Evolutionary conservation across 2,329 filamentous ascomycete genomes (phyloP).

Genomic region (Verticillium isaacii): DNA sequence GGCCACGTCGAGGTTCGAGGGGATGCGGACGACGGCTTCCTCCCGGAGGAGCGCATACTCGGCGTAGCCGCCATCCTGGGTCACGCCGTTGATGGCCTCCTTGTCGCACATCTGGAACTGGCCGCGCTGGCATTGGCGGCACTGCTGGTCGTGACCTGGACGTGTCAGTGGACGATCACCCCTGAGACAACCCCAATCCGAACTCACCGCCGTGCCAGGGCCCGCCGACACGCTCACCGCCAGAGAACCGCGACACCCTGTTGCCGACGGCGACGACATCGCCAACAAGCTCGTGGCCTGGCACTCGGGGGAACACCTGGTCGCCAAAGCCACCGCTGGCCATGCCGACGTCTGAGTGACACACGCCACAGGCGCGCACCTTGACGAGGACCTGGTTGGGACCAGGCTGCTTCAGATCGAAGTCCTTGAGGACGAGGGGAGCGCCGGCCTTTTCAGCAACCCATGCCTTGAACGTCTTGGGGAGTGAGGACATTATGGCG

Average conservation of each 20-base stretch:
- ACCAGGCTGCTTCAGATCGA: slow-evolving; percentile 51
- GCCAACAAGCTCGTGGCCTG: slow-evolving; percentile 70
- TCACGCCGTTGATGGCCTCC: slow-evolving; percentile 59
- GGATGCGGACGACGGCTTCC: slow-evolving; percentile 56
- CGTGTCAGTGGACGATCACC: not conserved
- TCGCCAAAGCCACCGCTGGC: slow-evolving; percentile 33
- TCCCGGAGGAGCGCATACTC: slow-evolving; percentile 57
- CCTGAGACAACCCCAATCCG: not conserved
- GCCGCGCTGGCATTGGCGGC: slow-evolving; percentile 58
- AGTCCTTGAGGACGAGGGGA: slow-evolving; percentile 53
- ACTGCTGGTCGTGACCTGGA: slow-evolving; percentile 54
- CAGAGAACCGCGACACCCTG: slow-evolving; percentile 50
- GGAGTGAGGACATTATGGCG: slow-evolving; percentile 33
- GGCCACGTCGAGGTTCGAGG: slow-evolving; percentile 44
- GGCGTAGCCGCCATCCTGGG: slow-evolving; percentile 61
- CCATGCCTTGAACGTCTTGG: slow-evolving; percentile 64
- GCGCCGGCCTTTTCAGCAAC: slow-evolving; percentile 48
- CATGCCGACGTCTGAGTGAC: slow-evolving; percentile 54
- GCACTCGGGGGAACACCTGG: slow-evolving; percentile 50
- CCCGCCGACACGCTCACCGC: slow-evolving; percentile 64
- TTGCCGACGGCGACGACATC: slow-evolving; percentile 58
- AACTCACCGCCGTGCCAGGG: slow-evolving; percentile 59
- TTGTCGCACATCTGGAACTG: slow-evolving; percentile 67
- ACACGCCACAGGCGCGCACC: slow-evolving; percentile 67
- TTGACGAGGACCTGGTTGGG: slow-evolving; percentile 63